Evolutionary conservation across 192 early-diverging fungal species (phyloP), one percentile per base, ranked within the genome.

Genomic region (Linnemannia schmuckeri): DNA sequence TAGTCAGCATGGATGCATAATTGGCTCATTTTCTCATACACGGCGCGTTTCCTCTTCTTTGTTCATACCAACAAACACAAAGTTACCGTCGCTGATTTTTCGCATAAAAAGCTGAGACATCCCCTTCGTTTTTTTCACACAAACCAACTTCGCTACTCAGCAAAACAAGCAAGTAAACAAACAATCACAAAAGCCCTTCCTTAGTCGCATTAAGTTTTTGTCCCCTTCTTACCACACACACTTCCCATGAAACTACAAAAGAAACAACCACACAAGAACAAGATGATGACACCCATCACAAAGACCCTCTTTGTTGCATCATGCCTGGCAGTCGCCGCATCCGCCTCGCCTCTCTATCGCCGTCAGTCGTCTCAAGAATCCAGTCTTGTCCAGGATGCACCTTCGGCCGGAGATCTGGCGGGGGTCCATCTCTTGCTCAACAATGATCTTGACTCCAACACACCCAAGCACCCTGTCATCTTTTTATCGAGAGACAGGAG

Each of bases 401-500:
- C 83, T 8, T 80, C 66, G 12, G 83, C 83, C 17, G 75, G 49
- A 1, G 44, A 61, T 27, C 42, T 85, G 15, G 57, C n/a, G 20
- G 84, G 84, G 4, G 72, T 70, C 6, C 84, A 86, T 77, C 70
- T 86, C 15, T 47, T 86, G 63, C 57, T 81, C 24, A 61, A 81
- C 9, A 86, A 86, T n/a, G 84, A 86, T 46, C 33, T 86, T 37
- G 84, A 86, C 70, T 33, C 72, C 10, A 37, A 12, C n/a, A 86
- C 78, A 2, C 74, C 78, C 42, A 77, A 85, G 37, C 52, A 72
- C 30, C 69, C 84, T 4, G 74, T 86, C 41, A 74, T 86, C 63
- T 37, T 86, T 38, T 49, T 86, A 2, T 77, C 84, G 7, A 55
- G 74, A 22, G 69, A 70, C 13, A 76, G 84, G 44, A 37, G 41